Evolutionary conservation across 306 rosid species (phyloP).

Genomic region (Prunus armeniaca): DNA sequence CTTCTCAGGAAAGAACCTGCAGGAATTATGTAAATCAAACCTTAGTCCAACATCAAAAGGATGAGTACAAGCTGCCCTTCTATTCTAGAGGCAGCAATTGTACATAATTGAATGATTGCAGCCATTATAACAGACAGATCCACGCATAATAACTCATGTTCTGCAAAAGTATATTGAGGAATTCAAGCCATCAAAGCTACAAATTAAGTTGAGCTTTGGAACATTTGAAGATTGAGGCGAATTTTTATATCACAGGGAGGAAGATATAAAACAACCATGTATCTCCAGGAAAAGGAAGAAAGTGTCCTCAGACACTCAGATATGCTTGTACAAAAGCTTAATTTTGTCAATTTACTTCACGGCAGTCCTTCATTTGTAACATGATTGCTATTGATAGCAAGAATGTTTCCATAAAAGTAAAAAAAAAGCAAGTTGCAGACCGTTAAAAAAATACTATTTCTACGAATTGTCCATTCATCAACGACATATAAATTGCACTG

Average conservation of each 20-base stretch:
- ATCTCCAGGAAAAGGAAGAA: neutral
- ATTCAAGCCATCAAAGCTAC: neutral
- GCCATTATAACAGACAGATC: neutral
- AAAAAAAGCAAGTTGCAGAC: neutral
- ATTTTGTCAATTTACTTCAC: neutral
- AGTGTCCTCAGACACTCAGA: neutral
- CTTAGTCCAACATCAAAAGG: neutral
- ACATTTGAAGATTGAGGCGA: neutral
- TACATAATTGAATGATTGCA: neutral
- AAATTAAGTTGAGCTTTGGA: neutral
- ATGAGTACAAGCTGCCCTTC: neutral
- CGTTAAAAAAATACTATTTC: neutral
- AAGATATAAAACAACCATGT: neutral
- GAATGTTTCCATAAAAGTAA: neutral
- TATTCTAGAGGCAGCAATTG: neutral
- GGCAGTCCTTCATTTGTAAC: neutral
- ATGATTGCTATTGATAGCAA: neutral
- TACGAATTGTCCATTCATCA: neutral
- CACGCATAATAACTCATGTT: neutral
- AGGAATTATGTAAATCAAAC: constrained; percentile 15
- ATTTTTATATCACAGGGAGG: neutral
- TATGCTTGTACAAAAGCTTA: neutral
- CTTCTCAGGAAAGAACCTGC: constrained; percentile 94
- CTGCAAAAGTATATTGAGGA: neutral
- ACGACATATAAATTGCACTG: neutral